These are phyloP conservation scores for Linnemannia schmuckeri DNA, from an alignment of 192 early-diverging fungal species.

Conservation along the genomic window DNA sequence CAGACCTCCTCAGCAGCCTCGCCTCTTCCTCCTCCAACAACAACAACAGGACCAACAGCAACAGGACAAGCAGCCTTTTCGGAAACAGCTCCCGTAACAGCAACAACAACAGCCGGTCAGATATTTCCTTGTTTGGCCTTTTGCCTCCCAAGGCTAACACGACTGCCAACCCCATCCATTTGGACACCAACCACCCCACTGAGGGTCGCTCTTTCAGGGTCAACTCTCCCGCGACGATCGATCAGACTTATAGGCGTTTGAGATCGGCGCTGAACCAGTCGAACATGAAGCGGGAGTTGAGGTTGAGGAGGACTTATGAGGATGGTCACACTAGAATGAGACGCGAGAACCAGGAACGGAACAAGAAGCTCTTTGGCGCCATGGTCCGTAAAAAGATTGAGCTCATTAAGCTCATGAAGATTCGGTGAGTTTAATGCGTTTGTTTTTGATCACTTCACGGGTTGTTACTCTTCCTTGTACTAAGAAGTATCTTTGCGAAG, in stretches of 20 bases:
- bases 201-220: conserved; percentile 50
- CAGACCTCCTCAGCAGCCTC: conserved; percentile 20
- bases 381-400: conserved; percentile 58
- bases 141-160: conserved; percentile 30
- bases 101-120: neutral
- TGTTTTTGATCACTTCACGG: neutral
- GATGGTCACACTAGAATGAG: conserved; percentile 42
- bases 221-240: conserved; percentile 5
- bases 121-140: conserved; percentile 26
- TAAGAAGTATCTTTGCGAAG: neutral
- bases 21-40: conserved; percentile 4
- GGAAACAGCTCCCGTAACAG: conserved; percentile 4
- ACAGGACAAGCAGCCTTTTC: conserved; percentile 16
- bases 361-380: conserved; percentile 51
- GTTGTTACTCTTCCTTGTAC: neutral
- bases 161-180: conserved; percentile 52
- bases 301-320: conserved; percentile 42
- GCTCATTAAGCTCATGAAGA: conserved; percentile 55
- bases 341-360: conserved; percentile 48
- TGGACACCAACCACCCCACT: conserved; percentile 42
- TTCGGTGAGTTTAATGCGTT: conserved; percentile 35
- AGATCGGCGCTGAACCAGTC: conserved; percentile 38
- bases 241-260: conserved; percentile 43
- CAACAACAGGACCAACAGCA: neutral
- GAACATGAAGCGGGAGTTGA: conserved; percentile 48